Conservation (phyloP, 1,139 yeast genomes). For the Ashbya aceris region DNA sequence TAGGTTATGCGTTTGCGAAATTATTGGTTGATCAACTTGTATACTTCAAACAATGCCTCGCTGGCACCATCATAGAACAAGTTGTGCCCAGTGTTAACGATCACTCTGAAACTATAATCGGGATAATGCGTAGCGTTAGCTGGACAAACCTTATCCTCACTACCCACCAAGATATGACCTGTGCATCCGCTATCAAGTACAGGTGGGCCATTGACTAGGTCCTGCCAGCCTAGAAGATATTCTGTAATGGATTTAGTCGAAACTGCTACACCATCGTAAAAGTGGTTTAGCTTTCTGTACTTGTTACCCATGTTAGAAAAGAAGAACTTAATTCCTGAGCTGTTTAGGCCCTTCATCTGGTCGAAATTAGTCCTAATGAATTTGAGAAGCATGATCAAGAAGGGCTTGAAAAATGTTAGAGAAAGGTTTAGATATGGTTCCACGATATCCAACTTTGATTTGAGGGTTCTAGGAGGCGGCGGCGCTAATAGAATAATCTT, state of each 20-base stretch:
- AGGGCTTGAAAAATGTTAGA: slow-evolving; percentile 1
- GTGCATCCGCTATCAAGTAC: neutral
- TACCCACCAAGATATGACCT: slow-evolving; percentile 2
- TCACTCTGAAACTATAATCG: slow-evolving; percentile 1
- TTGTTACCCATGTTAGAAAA: slow-evolving; percentile 14
- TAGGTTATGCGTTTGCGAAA: too few species aligned
- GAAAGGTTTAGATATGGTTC: slow-evolving; percentile 2
- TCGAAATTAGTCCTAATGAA: slow-evolving; percentile 20
- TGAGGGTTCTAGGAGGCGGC: slow-evolving; percentile 14
- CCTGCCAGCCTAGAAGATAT: slow-evolving; percentile 26
- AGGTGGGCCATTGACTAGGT: slow-evolving; percentile 4
- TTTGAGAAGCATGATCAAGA: neutral
- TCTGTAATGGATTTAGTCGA: slow-evolving; percentile 22
- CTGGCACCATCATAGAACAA: slow-evolving; percentile 3
- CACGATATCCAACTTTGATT: slow-evolving; percentile 1
- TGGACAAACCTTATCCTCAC: slow-evolving; percentile 1
- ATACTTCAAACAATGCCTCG: slow-evolving; percentile 3
- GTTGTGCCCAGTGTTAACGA: slow-evolving; percentile 2
- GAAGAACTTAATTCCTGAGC: slow-evolving; percentile 26
- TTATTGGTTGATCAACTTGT: neutral
- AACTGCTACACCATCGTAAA: slow-evolving; percentile 22
- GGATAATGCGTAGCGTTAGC: slow-evolving; percentile 3
- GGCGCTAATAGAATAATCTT: slow-evolving; percentile 19
- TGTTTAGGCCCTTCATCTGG: slow-evolving; percentile 24
- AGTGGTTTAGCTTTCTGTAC: slow-evolving; percentile 25